A percentile compares a stretch with the other conserved stretches of the same genome.
These are phyloP conservation scores for Acephala macrosclerotiorum DNA, from an alignment of 2,329 filamentous ascomycete genomes.

Conservation along the genomic window DNA sequence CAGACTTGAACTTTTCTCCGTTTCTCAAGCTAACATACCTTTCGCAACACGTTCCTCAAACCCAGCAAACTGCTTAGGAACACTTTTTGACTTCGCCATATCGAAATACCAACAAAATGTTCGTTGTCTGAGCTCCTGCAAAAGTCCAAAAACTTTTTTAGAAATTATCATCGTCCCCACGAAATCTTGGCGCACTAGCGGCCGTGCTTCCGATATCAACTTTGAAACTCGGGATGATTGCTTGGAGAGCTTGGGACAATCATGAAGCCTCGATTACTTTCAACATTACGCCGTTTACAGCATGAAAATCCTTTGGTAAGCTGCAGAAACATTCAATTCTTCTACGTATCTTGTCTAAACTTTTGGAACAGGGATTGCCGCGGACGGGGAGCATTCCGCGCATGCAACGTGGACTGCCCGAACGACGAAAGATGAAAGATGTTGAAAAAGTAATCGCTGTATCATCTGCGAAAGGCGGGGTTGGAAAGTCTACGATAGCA, in stretches of 20 bases:
- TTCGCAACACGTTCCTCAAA: slow-evolving; percentile 63
- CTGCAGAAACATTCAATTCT: slow-evolving; percentile 7
- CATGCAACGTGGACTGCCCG: slow-evolving; percentile 81
- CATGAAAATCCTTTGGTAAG: slow-evolving; percentile 91
- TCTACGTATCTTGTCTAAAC: slow-evolving; percentile 12
- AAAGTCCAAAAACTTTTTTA: slow-evolving; percentile 27
- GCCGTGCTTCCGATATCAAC: slow-evolving; percentile 20
- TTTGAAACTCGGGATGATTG: not conserved
- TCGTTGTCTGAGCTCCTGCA: not conserved
- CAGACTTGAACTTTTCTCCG: slow-evolving; percentile 15
- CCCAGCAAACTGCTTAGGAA: slow-evolving; percentile 67
- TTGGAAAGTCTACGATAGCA: slow-evolving; percentile 94
- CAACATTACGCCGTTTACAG: slow-evolving; percentile 57
- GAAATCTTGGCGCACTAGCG: slow-evolving; percentile 40
- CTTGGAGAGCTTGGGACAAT: slow-evolving; percentile 22
- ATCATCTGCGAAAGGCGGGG: slow-evolving; percentile 96
- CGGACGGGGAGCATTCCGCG: slow-evolving; percentile 77
- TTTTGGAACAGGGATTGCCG: slow-evolving; percentile 75
- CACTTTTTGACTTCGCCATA: slow-evolving; percentile 58
- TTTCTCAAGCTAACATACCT: slow-evolving; percentile 53
- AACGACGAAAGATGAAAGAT: slow-evolving; percentile 80
- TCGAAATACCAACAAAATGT: slow-evolving; percentile 30
- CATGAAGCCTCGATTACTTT: slow-evolving; percentile 57
- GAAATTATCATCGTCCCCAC: slow-evolving; percentile 33
- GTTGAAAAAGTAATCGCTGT: slow-evolving; percentile 96